Percentiles rank a stretch among this genome's conserved stretches.
Evolutionary conservation across 192 early-diverging fungal genomes (phyloP).

Genomic region (Gigaspora rosea): DNA sequence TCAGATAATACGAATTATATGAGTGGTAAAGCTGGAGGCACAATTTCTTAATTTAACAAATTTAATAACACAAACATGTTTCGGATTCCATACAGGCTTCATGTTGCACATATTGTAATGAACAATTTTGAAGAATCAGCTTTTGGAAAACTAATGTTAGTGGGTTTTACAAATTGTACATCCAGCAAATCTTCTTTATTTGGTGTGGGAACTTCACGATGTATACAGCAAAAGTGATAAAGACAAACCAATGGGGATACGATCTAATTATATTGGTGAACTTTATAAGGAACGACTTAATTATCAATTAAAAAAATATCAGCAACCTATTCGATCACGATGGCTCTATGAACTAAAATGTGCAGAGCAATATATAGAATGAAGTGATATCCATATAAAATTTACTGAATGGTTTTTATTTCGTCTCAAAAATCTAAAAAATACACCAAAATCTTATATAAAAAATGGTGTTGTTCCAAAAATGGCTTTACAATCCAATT

Average conservation of each 20-base stretch:
- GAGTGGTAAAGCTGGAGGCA: too few species aligned
- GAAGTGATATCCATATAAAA: not conserved
- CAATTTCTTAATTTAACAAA: too few species aligned
- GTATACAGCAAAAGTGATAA: slow-evolving; percentile 1
- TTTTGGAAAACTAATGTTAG: too few species aligned
- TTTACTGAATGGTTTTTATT: not conserved
- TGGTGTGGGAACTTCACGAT: not conserved
- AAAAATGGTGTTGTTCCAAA: not conserved
- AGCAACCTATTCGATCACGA: not conserved
- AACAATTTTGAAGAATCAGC: too few species aligned
- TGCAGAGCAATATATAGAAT: slow-evolving; percentile 10
- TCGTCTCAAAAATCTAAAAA: not conserved
- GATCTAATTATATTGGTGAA: not conserved
- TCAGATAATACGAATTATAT: too few species aligned
- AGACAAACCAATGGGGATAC: not conserved
- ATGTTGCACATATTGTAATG: too few species aligned
- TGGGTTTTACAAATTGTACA: too few species aligned
- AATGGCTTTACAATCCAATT: not conserved
- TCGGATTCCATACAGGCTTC: too few species aligned
- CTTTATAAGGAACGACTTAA: not conserved
- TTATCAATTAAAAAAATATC: not conserved
- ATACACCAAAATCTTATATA: not conserved
- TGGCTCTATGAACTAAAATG: not conserved
- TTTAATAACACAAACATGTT: too few species aligned
- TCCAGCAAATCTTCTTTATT: not conserved